Percentiles rank a stretch among this genome's conserved stretches.
phyloP scores from a whole-genome alignment of 768 basidiomycete genomes.

The Amanita inopinata region DNA sequence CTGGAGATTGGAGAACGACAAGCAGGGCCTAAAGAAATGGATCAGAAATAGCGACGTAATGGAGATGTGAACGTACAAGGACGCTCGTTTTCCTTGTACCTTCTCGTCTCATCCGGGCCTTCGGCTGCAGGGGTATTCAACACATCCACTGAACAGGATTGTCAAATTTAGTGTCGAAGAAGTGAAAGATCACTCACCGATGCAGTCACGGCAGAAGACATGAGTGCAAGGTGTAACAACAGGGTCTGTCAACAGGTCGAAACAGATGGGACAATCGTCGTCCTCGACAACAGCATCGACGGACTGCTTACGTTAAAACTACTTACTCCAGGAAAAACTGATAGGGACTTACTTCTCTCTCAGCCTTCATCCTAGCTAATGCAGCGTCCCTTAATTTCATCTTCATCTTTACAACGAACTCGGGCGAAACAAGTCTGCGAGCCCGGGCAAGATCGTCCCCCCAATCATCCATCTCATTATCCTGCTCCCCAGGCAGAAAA shows the following conservation, averaged over 20 bases:
- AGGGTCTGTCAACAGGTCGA: constrained; percentile 43
- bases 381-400: constrained; percentile 32
- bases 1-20: constrained; percentile 45
- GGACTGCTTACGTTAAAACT: constrained; percentile 24
- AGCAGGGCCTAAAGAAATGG: constrained; percentile 34
- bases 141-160: constrained; percentile 27
- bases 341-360: constrained; percentile 34
- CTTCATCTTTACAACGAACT: constrained; percentile 44
- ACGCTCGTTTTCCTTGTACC: constrained; percentile 33
- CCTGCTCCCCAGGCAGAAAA: constrained; percentile 29
- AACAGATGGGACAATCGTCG: constrained; percentile 63
- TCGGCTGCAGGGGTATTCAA: constrained; percentile 29
- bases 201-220: constrained; percentile 52
- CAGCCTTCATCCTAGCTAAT: constrained; percentile 36
- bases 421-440: constrained; percentile 28
- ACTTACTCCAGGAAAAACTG: neutral
- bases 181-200: constrained; percentile 25
- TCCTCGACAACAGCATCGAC: constrained; percentile 35
- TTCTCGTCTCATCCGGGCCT: constrained; percentile 23
- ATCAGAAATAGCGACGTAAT: neutral
- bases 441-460: constrained; percentile 38
- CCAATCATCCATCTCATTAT: constrained; percentile 21
- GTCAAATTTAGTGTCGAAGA: constrained; percentile 1
- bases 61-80: constrained; percentile 31
- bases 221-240: constrained; percentile 53